A percentile compares a stretch with the other conserved stretches of the same genome.
Evolutionary conservation across 805 yeast species (phyloP).

Genomic region (Saturnispora kantuleensis): DNA sequence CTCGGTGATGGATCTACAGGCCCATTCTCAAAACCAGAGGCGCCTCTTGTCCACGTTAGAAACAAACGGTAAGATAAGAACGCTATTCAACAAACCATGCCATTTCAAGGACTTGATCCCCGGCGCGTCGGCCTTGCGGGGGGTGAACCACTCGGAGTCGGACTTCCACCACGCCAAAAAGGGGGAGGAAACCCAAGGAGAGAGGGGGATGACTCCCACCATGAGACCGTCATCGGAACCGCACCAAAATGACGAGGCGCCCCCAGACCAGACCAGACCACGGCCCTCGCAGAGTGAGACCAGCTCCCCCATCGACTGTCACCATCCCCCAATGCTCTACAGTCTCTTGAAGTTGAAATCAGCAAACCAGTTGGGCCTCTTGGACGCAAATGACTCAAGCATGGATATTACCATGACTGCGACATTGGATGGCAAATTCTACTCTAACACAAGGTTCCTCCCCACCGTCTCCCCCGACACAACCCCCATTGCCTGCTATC

Average conservation of each 20-base stretch:
- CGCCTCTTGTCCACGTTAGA: not conserved
- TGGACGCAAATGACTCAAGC: not conserved
- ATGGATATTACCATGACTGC: not conserved
- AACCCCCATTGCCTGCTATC: constrained; percentile 16
- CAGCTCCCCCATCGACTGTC: too few relatives aligned
- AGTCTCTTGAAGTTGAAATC: not conserved
- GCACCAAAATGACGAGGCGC: too few relatives aligned
- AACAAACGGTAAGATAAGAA: not conserved
- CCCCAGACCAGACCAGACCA: too few relatives aligned
- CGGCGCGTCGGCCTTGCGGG: not conserved
- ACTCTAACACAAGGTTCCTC: constrained; percentile 12
- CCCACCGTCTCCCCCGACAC: not conserved
- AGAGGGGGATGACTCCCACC: too few relatives aligned
- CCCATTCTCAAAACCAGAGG: not conserved
- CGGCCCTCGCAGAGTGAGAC: too few relatives aligned
- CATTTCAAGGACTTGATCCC: not conserved
- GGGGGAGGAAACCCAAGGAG: not conserved
- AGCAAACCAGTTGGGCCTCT: not conserved
- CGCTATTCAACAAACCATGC: constrained; percentile 1
- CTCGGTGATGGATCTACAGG: not conserved
- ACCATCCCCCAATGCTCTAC: too few relatives aligned
- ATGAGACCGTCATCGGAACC: too few relatives aligned
- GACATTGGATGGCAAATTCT: constrained; percentile 16
- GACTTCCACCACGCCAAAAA: not conserved
- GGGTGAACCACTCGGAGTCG: not conserved